Percentiles rank a stretch among this genome's conserved stretches.
Conservation (phyloP, 208 protist species). For the Trichomonas vaginalis region DNA sequence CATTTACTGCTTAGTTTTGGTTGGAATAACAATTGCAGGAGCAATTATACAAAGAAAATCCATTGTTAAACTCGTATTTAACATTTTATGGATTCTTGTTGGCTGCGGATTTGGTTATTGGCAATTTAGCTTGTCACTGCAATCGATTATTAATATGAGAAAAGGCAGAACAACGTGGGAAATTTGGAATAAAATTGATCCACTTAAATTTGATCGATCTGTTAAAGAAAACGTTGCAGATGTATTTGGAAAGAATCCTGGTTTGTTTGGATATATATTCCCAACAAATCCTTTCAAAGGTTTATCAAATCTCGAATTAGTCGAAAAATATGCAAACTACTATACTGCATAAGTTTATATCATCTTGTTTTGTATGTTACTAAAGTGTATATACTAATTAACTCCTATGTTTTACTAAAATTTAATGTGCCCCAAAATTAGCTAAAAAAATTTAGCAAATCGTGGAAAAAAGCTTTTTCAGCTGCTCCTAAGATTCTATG, state of each 20-base stretch:
- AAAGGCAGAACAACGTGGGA: background rate
- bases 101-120: background rate
- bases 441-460: too few species aligned
- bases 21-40: background rate
- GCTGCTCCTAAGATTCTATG: too few species aligned
- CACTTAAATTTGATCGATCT: background rate
- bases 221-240: background rate
- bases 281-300: background rate
- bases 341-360: too few species aligned
- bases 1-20: background rate
- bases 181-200: background rate
- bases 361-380: too few species aligned
- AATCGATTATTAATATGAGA: background rate
- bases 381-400: too few species aligned
- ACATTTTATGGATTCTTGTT: background rate
- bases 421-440: too few species aligned
- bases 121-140: background rate
- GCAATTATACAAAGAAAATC: background rate
- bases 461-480: too few species aligned
- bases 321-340: background rate
- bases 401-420: too few species aligned
- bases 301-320: background rate
- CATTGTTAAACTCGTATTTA: background rate
- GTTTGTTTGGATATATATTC: background rate
- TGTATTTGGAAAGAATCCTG: background rate